Percentiles rank a stretch among this genome's conserved stretches.
Conservation (phyloP, 1,139 yeast species). For the Zygoascus hellenicus region DNA sequence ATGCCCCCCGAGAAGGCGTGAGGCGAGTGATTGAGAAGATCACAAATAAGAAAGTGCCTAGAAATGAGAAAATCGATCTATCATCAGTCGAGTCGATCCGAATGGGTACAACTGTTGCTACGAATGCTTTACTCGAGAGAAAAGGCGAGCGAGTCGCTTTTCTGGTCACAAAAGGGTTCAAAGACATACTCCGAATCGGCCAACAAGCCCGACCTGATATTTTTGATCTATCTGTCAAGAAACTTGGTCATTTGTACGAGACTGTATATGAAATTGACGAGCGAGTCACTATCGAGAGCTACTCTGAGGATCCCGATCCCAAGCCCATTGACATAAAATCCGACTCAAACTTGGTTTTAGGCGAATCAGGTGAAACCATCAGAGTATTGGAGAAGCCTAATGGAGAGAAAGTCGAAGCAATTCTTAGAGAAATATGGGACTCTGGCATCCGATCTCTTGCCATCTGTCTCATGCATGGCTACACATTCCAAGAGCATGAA, state of each 20-base stretch:
- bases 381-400: constrained; percentile 49
- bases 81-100: constrained; percentile 51
- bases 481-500: constrained; percentile 65
- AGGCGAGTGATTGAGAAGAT: constrained; percentile 64
- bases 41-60: constrained; percentile 42
- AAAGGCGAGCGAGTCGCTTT: constrained; percentile 62
- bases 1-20: constrained; percentile 90
- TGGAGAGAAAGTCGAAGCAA: constrained; percentile 36
- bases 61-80: constrained; percentile 42
- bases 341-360: constrained; percentile 38
- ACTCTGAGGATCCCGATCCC: constrained; percentile 51
- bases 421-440: constrained; percentile 41
- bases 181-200: constrained; percentile 60
- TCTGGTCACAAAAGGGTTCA: constrained; percentile 60
- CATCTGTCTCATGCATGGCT: constrained; percentile 62
- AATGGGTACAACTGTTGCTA: constrained; percentile 80
- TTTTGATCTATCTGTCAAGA: constrained; percentile 56
- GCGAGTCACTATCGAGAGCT: constrained; percentile 65
- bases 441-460: constrained; percentile 62
- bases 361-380: constrained; percentile 60
- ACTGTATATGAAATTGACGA: constrained; percentile 64
- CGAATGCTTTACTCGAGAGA: constrained; percentile 65
- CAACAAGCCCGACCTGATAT: constrained; percentile 68
- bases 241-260: constrained; percentile 56
- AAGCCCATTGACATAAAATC: constrained; percentile 29